Evolutionary conservation across 306 rosid genomes (phyloP).

Genomic region (Leucaena leucocephala): DNA sequence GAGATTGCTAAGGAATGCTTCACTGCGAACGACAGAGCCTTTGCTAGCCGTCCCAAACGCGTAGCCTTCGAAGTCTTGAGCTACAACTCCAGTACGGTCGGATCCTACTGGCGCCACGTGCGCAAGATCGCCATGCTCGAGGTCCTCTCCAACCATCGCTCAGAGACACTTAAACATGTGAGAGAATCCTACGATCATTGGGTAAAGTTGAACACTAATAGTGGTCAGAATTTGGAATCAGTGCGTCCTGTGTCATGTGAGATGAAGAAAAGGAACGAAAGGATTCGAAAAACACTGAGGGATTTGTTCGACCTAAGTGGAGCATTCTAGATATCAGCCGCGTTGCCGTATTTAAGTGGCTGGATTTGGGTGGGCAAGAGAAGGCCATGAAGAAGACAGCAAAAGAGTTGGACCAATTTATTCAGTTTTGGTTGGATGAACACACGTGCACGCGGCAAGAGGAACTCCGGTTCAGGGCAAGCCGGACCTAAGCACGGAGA

Average conservation of each 20-base stretch:
- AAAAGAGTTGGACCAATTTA: constrained; percentile 28
- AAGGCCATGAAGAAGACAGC: constrained; percentile 41
- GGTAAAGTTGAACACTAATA: constrained; percentile 11
- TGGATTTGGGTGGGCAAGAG: constrained; percentile 47
- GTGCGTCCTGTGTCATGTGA: too few species aligned
- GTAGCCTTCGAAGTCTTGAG: too few species aligned
- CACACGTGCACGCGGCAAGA: constrained; percentile 27
- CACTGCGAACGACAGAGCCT: too few species aligned
- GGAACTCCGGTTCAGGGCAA: background rate
- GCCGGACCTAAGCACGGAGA: background rate
- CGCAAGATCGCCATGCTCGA: too few species aligned
- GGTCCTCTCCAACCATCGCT: too few species aligned
- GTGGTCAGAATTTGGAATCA: constrained; percentile 37
- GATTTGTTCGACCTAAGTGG: constrained; percentile 1
- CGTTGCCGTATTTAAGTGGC: constrained; percentile 45
- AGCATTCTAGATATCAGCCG: constrained; percentile 24
- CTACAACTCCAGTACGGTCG: too few species aligned
- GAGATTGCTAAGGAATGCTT: too few species aligned
- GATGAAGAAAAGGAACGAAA: constrained; percentile 18
- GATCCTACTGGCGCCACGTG: too few species aligned
- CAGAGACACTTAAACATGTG: too few species aligned
- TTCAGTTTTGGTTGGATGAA: constrained; percentile 31
- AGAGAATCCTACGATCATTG: too few species aligned
- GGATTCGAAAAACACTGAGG: constrained; percentile 6
- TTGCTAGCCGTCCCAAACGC: too few species aligned